Percentiles rank a stretch among this genome's conserved stretches.
These are phyloP conservation scores for Bjerkandera adusta DNA, from an alignment of 1,284 basidiomycete genomes.

Conservation along the genomic window DNA sequence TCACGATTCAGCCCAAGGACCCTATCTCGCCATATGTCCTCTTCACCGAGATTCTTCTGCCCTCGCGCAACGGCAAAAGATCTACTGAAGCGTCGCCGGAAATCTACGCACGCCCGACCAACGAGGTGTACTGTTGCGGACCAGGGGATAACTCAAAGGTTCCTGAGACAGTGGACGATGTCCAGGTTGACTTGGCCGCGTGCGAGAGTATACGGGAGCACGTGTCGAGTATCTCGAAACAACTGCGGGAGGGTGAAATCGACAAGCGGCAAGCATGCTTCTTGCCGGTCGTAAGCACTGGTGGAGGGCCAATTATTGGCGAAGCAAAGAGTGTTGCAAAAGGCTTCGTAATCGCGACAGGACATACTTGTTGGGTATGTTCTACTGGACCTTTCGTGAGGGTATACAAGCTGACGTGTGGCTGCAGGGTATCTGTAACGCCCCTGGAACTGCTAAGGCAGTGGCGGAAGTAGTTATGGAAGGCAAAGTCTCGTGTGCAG, in stretches of 20 bases:
- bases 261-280: constrained; percentile 67
- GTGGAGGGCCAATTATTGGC: constrained; percentile 61
- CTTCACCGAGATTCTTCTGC: constrained; percentile 57
- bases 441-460: constrained; percentile 62
- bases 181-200: constrained; percentile 47
- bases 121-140: constrained; percentile 70
- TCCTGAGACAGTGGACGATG: constrained; percentile 61
- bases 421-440: constrained; percentile 69
- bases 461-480: constrained; percentile 59
- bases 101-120: constrained; percentile 67
- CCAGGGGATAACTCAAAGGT: constrained; percentile 59
- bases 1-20: constrained; percentile 48
- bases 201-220: constrained; percentile 55
- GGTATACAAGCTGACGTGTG: not conserved
- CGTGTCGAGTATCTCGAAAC: constrained; percentile 54
- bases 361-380: constrained; percentile 56
- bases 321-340: constrained; percentile 44
- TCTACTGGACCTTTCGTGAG: not conserved
- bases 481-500: constrained; percentile 49
- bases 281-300: constrained; percentile 52
- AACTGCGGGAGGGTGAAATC: constrained; percentile 48
- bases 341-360: constrained; percentile 60
- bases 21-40: constrained; percentile 61
- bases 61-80: constrained; percentile 5
- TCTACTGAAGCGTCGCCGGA: constrained; percentile 54